Evolutionary conservation across 2,329 filamentous ascomycete genomes (phyloP).

Genomic region (Cordyceps militaris): DNA sequence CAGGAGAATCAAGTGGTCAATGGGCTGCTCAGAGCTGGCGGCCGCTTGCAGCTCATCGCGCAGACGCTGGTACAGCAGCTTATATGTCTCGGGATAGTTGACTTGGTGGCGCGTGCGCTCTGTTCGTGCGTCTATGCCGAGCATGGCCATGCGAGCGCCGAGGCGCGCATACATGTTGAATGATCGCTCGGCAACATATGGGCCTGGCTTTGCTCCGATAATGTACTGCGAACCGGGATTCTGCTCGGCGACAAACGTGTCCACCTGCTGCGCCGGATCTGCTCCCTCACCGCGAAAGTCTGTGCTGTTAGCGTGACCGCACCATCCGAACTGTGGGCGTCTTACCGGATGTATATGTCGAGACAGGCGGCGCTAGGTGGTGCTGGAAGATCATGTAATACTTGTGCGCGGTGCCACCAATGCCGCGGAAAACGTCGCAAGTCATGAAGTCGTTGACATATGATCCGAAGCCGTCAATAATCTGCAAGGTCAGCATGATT

Average conservation of each 20-base stretch:
- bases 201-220: conserved; percentile 66
- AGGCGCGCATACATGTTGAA: conserved; percentile 81
- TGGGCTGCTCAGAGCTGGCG: conserved; percentile 62
- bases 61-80: conserved; percentile 71
- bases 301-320: conserved; percentile 24
- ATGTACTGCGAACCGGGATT: conserved; percentile 66
- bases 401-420: conserved; percentile 90
- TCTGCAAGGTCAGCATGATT: conserved; percentile 41
- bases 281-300: conserved; percentile 38
- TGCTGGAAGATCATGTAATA: conserved; percentile 99
- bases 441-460: conserved; percentile 93
- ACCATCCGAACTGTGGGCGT: too few species aligned
- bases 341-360: conserved; percentile 73
- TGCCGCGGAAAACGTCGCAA: conserved; percentile 82
- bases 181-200: conserved; percentile 84
- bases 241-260: conserved; percentile 61
- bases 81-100: conserved; percentile 89
- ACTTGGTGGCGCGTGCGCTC: conserved; percentile 91
- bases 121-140: conserved; percentile 88
- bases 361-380: conserved; percentile 75
- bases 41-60: conserved; percentile 64
- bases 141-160: conserved; percentile 73
- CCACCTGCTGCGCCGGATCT: conserved; percentile 65
- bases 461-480: conserved; percentile 87
- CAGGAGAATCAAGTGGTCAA: conserved; percentile 81